A percentile compares a stretch with the other conserved stretches of the same genome.
These are phyloP conservation scores for Pseudogymnoascus destructans DNA, from an alignment of 2,329 filamentous ascomycete genomes.

Conservation along the genomic window DNA sequence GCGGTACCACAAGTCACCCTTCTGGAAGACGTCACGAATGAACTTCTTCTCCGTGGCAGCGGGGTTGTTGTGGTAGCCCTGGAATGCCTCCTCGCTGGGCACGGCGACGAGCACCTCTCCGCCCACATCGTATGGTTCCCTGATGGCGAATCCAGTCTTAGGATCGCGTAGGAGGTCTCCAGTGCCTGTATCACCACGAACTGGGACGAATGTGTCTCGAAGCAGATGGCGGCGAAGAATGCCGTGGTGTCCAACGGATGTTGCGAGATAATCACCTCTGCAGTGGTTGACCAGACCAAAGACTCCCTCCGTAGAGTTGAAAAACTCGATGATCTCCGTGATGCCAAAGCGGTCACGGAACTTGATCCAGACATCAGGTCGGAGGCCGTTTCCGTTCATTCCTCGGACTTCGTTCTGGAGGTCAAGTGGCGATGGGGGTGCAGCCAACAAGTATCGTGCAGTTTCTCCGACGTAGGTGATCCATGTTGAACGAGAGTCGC, in stretches of 20 bases:
- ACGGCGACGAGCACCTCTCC: constrained; percentile 63
- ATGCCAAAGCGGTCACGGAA: constrained; percentile 53
- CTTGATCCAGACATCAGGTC: constrained; percentile 53
- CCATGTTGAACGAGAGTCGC: constrained; percentile 52
- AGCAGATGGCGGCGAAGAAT: constrained; percentile 40
- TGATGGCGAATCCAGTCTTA: constrained; percentile 52
- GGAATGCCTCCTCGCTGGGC: constrained; percentile 43
- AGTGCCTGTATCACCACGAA: constrained; percentile 54
- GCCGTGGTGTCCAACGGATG: constrained; percentile 60
- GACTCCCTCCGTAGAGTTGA: constrained; percentile 64
- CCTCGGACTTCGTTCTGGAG: constrained; percentile 42
- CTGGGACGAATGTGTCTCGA: constrained; percentile 47
- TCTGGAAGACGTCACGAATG: constrained; percentile 47
- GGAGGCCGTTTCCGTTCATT: constrained; percentile 54
- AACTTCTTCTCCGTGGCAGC: constrained; percentile 56
- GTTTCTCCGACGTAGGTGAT: constrained; percentile 73
- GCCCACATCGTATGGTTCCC: constrained; percentile 50
- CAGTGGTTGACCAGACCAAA: constrained; percentile 48
- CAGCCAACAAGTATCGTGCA: constrained; percentile 57
- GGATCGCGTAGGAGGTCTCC: constrained; percentile 53
- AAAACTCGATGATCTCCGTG: constrained; percentile 56
- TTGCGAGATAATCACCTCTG: constrained; percentile 47
- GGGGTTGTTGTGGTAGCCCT: constrained; percentile 56
- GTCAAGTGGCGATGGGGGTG: constrained; percentile 49
- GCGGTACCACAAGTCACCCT: constrained; percentile 56